These are phyloP conservation scores for Fonsecaea pugnacius DNA, from an alignment of 2,329 filamentous ascomycete species.

Conservation along the genomic window DNA sequence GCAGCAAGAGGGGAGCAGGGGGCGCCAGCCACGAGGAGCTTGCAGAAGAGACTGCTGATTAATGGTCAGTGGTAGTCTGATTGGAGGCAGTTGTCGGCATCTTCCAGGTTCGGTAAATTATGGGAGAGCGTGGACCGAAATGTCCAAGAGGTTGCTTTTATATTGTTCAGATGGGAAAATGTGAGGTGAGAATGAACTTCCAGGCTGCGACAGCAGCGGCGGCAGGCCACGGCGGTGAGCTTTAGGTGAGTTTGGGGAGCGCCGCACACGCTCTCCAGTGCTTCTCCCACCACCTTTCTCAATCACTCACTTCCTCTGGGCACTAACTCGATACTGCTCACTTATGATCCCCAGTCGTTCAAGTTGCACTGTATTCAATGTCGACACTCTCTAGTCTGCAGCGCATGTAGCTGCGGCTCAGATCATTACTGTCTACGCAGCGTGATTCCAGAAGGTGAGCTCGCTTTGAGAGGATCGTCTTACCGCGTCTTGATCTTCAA, in stretches of 20 bases:
- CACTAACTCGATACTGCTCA: background rate
- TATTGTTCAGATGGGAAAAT: no score
- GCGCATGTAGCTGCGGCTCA: background rate
- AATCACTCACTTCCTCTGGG: background rate
- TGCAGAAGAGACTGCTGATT: background rate
- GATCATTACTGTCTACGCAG: background rate
- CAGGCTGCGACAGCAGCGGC: background rate
- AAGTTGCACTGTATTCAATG: background rate
- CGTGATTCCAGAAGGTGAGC: constrained; percentile 11
- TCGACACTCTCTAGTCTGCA: background rate
- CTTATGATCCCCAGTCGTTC: background rate
- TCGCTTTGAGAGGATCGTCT: background rate
- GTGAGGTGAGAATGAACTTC: background rate
- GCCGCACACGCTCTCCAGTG: no score
- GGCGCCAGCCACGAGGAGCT: background rate
- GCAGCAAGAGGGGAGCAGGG: background rate
- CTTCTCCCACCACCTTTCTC: background rate
- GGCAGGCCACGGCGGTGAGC: background rate
- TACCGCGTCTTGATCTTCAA: constrained; percentile 5
- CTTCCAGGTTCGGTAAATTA: background rate
- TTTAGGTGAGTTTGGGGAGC: background rate
- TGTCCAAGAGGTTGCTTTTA: background rate
- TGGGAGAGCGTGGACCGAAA: background rate
- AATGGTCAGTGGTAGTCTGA: background rate
- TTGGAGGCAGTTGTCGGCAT: background rate